phyloP scores from a whole-genome alignment of 345 rosid genomes.

The Xanthoceras sorbifolium region DNA sequence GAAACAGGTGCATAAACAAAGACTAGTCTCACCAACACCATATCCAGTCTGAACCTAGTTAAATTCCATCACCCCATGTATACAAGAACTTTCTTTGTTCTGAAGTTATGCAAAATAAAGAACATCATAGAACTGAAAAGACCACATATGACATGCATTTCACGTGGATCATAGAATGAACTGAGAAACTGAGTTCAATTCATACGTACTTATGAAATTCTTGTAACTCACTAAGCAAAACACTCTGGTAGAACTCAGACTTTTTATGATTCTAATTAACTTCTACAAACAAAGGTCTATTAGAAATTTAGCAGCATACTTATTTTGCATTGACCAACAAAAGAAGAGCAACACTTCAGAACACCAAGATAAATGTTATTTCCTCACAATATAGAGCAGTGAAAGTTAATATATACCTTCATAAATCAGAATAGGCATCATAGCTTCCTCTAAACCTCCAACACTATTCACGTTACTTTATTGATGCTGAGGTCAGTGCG shows the following conservation, averaged over 20 bases:
- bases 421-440: background rate
- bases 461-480: background rate
- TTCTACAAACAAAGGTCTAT: background rate
- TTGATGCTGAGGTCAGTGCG: background rate
- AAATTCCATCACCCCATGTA: background rate
- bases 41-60: background rate
- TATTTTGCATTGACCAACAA: background rate
- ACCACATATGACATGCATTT: background rate
- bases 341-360: background rate
- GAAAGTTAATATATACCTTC: background rate
- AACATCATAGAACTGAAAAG: background rate
- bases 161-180: background rate
- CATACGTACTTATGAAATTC: background rate
- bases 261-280: background rate
- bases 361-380: background rate
- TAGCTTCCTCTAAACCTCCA: background rate
- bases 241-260: background rate
- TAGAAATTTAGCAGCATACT: background rate
- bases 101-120: background rate
- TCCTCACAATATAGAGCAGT: background rate
- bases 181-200: background rate
- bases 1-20: background rate
- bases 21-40: background rate
- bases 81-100: background rate
- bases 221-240: background rate